Base-by-base conservation (phyloP, 352 stramenopile genomes). In the Phytophthora sp. region DNA sequence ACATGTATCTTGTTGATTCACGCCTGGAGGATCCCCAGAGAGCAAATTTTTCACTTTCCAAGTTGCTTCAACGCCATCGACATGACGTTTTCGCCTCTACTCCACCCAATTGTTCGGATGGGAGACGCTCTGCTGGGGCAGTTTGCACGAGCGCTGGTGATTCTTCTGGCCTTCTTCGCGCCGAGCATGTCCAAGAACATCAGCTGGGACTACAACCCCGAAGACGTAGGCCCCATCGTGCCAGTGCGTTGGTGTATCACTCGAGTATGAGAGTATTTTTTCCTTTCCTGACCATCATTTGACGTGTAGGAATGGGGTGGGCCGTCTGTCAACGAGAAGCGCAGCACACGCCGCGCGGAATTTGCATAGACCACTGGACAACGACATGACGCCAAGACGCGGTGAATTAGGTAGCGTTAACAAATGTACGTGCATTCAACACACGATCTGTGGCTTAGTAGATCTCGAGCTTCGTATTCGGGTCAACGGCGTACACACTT, bases 401-500 rank as follows among this genome's bases (percentile, higher is more conserved):
- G n/a, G 26, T 38, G n/a, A 15, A 52, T 8, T 7, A 4, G 20
- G 29, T 30, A 38, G 26, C 24, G 26, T 39, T 50, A 36, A 44
- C 18, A 41, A 57, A 82, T 21, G 8, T 5, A 20, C 45, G 23
- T 88, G 36, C 6, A 26, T 46, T 52, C 38, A 44, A 46, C 39
- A 54, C 45, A n/a, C n/a, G n/a, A n/a, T n/a, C 24, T 36, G 23
- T 47, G 29, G 13, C 8, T 55, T 82, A 90, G 49, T 74, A 84
- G 20, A 92, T 50, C 56, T 90, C 82, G 2, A 94, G 65, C 16
- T 27, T 64, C 0, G 73, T 80, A 6, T 77, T 57, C 24, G 86
- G 79, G 51, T 97, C 79, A 8, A 67, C 47, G 9, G 86, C 90
- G 61, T 96, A 97, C 36, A 84, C 71, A 42, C 63, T 64, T 49